These are phyloP conservation scores for Stachybotrys echinatus DNA, from an alignment of 2,329 filamentous ascomycete genomes.

Conservation along the genomic window DNA sequence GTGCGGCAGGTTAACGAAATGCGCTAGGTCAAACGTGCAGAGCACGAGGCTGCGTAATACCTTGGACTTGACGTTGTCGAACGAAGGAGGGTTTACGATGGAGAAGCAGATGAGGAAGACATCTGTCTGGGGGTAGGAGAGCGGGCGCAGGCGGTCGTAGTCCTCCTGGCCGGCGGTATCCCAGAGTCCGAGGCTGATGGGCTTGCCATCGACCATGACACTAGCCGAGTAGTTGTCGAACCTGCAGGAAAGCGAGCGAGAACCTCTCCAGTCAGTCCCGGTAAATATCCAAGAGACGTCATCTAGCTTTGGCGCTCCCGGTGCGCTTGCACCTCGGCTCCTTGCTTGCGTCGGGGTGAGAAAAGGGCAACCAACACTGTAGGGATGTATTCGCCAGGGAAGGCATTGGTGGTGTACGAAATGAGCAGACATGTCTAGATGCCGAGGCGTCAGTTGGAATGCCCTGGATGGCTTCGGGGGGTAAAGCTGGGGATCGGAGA, in stretches of 20 bases:
- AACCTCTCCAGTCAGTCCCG: conserved; percentile 10
- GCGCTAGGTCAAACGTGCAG: too few species aligned
- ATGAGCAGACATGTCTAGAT: conserved; percentile 93
- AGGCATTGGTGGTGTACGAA: conserved; percentile 98
- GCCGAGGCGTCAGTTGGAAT: not conserved
- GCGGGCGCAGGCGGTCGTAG: conserved; percentile 89
- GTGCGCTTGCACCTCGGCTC: not conserved
- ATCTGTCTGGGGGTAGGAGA: conserved; percentile 97
- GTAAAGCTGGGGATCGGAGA: conserved; percentile 4
- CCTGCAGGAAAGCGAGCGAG: conserved; percentile 36
- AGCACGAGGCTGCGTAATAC: conserved; percentile 41
- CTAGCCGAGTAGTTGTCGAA: conserved; percentile 99
- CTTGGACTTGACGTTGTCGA: conserved; percentile 99
- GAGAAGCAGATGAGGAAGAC: conserved; percentile 99
- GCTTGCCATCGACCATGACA: conserved; percentile 98
- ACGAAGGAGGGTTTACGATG: conserved; percentile 94
- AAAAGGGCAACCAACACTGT: conserved; percentile 68
- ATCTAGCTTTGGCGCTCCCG: not conserved
- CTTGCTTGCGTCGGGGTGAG: not conserved
- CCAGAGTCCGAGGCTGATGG: conserved; percentile 94
- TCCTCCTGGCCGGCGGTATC: conserved; percentile 99
- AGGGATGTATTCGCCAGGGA: conserved; percentile 99
- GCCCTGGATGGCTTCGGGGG: not conserved
- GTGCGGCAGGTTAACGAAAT: conserved; percentile 8
- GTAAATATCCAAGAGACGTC: conserved; percentile 3